Percentiles rank a stretch among this genome's conserved stretches.
phyloP scores from a whole-genome alignment of 768 basidiomycete genomes.

The Rhodosporidiobolus odoratus region DNA sequence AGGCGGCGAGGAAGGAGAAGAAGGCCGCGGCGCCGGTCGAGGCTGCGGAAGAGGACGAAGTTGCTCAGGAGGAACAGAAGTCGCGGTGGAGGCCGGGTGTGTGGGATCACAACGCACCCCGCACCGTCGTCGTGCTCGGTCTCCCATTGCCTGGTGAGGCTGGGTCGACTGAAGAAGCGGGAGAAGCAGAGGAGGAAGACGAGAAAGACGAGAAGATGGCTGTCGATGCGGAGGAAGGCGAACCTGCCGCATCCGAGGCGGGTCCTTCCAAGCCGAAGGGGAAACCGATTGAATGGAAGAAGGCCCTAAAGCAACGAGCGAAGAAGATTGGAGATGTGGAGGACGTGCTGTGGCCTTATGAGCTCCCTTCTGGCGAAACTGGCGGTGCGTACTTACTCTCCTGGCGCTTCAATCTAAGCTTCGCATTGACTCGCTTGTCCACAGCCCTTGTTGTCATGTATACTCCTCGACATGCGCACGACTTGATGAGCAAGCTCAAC shows the following conservation, averaged over 20 bases:
- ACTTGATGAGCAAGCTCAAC: conserved; percentile 73
- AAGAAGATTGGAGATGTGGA: conserved; percentile 69
- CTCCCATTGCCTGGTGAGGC: conserved; percentile 40
- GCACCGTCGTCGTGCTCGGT: conserved; percentile 54
- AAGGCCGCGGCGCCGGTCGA: not conserved
- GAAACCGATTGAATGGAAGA: conserved; percentile 38
- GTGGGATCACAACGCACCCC: conserved; percentile 70
- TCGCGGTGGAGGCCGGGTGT: conserved; percentile 25
- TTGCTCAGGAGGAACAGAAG: conserved; percentile 11
- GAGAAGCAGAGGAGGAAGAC: conserved; percentile 2
- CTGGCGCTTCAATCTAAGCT: not conserved
- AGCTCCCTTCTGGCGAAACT: conserved; percentile 53
- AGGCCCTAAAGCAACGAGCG: conserved; percentile 56
- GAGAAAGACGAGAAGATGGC: conserved; percentile 57
- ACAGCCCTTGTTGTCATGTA: conserved; percentile 69
- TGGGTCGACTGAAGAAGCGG: conserved; percentile 28
- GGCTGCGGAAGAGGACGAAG: conserved; percentile 3
- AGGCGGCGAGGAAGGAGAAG: conserved; percentile 26
- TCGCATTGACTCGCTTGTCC: not conserved
- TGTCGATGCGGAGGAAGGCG: conserved; percentile 66
- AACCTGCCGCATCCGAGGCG: conserved; percentile 35
- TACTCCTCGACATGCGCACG: conserved; percentile 61
- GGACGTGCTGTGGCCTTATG: conserved; percentile 56
- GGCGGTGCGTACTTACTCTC: conserved; percentile 50
- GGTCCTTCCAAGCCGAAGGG: conserved; percentile 16